phyloP scores from a whole-genome alignment of 1,139 yeast species.

The Saccharomyces hybrid region DNA sequence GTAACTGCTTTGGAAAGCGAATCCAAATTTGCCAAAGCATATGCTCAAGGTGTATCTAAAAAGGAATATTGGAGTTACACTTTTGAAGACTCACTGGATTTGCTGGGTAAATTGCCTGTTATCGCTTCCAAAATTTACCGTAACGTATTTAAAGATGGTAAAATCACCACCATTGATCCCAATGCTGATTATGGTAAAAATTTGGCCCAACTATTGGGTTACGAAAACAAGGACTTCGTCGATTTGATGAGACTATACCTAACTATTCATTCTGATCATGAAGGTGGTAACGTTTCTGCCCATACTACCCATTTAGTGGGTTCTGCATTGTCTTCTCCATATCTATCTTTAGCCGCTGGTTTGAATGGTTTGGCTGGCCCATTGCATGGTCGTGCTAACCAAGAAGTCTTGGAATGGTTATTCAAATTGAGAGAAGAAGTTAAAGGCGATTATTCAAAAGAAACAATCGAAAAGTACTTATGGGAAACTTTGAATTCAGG shows the following conservation, averaged over 20 bases:
- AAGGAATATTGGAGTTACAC: slow-evolving; percentile 62
- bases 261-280: slow-evolving; percentile 41
- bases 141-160: slow-evolving; percentile 47
- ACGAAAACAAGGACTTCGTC: slow-evolving; percentile 35
- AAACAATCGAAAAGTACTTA: slow-evolving; percentile 32
- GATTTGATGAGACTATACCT: slow-evolving; percentile 38
- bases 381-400: slow-evolving; percentile 39
- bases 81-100: slow-evolving; percentile 56
- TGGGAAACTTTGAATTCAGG: slow-evolving; percentile 37
- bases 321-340: slow-evolving; percentile 37
- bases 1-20: slow-evolving; percentile 53
- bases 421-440: slow-evolving; percentile 32
- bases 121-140: slow-evolving; percentile 62
- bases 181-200: slow-evolving; percentile 87
- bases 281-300: slow-evolving; percentile 42
- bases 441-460: slow-evolving; percentile 25
- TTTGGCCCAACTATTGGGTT: slow-evolving; percentile 78
- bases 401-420: slow-evolving; percentile 39
- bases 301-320: slow-evolving; percentile 41
- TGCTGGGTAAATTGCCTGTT: slow-evolving; percentile 59
- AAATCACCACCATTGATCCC: slow-evolving; percentile 54
- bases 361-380: slow-evolving; percentile 41
- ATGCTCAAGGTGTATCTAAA: slow-evolving; percentile 59
- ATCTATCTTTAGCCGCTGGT: slow-evolving; percentile 37
- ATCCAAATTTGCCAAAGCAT: slow-evolving; percentile 60